Base-by-base conservation (phyloP, 441 rosid species). In the Hypseocharis bilobata region DNA sequence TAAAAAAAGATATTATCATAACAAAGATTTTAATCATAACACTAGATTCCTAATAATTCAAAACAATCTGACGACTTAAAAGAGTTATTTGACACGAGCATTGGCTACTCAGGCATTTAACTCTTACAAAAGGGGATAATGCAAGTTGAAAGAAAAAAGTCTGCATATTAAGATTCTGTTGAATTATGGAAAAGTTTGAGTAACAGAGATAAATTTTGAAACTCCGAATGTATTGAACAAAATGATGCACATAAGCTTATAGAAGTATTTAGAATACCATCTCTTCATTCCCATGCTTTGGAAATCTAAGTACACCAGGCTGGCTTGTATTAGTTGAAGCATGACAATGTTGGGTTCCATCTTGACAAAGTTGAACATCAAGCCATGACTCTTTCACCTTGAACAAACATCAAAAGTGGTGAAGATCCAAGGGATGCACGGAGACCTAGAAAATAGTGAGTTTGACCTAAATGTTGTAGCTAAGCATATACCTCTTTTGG, bases 351-450 rank as follows among this genome's bases (percentile, higher is more conserved):
- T 77, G 63, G 11, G 74, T 77, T 72, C 89, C 95, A 72, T 73
- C 93, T 80, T 84, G 85, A 82, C 97, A 93, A 65, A 88, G 87
- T 70, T 84, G 88, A 78, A 93, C 96, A 74, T 89, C 88, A 68
- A 93, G 92, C 88, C 95, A 81, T 30, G 97, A 93, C 67, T 88
- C 93, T 74, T 85, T 87, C 60, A 91, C 98, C 97, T 93, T 73
- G 71, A 79, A 69, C 51, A 68, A 64, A 69, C 45, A 57, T 64
- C 67, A 58, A 64, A 70, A 64, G 67, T 52, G 54, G 29, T 34
- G 63, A 56, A 26, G 29, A 30, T 56, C 22, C 7, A 29, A 20
- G 17, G 62, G 30, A 25, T 29, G 27, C 64, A 65, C 22, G 13
- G 40, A 25, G 25, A 34, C 4, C 17, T 3, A 52, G 38, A 55